phyloP scores from a whole-genome alignment of 306 rosid genomes.

The Arachis hypogaea region DNA sequence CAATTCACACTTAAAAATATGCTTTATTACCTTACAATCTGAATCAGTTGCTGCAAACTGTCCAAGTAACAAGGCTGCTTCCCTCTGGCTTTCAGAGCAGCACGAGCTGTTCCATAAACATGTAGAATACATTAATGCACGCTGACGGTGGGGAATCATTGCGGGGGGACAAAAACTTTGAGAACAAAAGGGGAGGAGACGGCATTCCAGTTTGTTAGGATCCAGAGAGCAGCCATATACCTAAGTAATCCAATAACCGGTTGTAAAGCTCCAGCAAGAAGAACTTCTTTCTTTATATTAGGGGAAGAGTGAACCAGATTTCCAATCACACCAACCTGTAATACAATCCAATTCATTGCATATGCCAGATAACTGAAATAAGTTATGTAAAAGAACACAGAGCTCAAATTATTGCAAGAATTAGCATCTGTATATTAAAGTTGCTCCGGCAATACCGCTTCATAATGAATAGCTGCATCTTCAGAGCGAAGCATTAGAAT shows the following conservation, averaged over 20 bases:
- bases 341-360: constrained; percentile 47
- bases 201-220: constrained; percentile 23
- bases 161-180: constrained; percentile 5
- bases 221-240: constrained; percentile 47
- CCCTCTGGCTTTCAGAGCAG: constrained; percentile 98
- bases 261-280: constrained; percentile 93
- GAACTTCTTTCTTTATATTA: constrained; percentile 92
- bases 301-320: constrained; percentile 98
- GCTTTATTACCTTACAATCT: constrained; percentile 76
- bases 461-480: constrained; percentile 97
- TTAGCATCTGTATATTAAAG: constrained; percentile 17
- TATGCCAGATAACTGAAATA: constrained; percentile 6
- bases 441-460: constrained; percentile 70
- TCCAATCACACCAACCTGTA: constrained; percentile 98
- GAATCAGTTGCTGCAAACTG: constrained; percentile 99
- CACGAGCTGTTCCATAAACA: constrained; percentile 65
- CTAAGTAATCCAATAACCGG: constrained; percentile 97
- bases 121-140: constrained; percentile 32
- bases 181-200: background rate
- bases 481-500: constrained; percentile 94
- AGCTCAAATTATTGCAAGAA: constrained; percentile 29
- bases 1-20: no score
- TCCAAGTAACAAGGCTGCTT: constrained; percentile 97
- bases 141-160: background rate
- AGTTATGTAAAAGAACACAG: constrained; percentile 14